Base-by-base conservation (phyloP, 1,139 yeast genomes). In the Blastobotrys buckinghamii region DNA sequence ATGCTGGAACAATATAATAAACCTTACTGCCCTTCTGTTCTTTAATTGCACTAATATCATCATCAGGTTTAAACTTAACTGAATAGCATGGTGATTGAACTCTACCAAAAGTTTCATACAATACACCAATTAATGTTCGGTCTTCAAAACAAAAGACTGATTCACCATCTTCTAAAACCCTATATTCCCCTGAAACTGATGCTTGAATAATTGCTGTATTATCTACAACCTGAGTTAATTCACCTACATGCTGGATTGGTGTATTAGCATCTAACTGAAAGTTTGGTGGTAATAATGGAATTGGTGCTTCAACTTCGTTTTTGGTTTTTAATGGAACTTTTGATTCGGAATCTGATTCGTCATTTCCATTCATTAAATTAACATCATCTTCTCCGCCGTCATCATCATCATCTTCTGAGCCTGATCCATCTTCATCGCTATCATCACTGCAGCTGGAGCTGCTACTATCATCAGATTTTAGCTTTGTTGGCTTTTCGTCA, bases 21-120 rank as follows among this genome's bases (percentile, higher is more conserved):
- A 84, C 92, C 39, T 74, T 73, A 15, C 69, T 65, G 0, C 92
- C 95, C 46, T 75, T 73, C 35, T 61, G 65, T 3, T 68, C 73
- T 48, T 72, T 71, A 51, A 79, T 72, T 15, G 67, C 65, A 12
- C 56, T 57, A 19, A 77, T 69, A 34, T 78, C 82, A 24, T 78
- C 84, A 0, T 70, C 71, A 0, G 78, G 84, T 45, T 80, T 77
- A 62, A 87, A 82, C 53, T 82, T 81, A 1, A 92, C 82, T 36
- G 95, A 72, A 62, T 87, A 90, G 42, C 83, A 72, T 0, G 98
- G 98, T n/a, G 79, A 69, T 55, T 87, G 87, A 8, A 92, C 75
- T 22, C 89, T 82, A 0, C 99, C 99, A 71, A 92, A 89, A 0
- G 89, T 87, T 64, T 92, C 99, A 60, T 79, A 85, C 13, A 92